Conservation (phyloP, 495 filamentous ascomycete genomes). For the Talaromyces ruber region DNA sequence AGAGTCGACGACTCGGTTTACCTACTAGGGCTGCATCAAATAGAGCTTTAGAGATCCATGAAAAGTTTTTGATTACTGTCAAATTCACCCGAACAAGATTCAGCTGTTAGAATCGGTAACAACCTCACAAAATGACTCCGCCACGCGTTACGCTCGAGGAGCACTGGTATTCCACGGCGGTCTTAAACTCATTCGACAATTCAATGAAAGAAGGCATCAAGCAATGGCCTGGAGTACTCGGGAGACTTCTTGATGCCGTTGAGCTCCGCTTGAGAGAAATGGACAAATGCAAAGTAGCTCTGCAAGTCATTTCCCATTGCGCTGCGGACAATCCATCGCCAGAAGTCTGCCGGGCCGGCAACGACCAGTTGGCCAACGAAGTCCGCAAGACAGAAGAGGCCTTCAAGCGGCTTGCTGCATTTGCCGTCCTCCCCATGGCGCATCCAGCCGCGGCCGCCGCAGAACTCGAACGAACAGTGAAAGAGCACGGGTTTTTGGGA, state of each 20-base stretch:
- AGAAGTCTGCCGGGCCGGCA: conserved; percentile 28
- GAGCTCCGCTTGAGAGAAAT: conserved; percentile 37
- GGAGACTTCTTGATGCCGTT: conserved; percentile 16
- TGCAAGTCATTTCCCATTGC: conserved; percentile 44
- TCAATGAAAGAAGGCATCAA: conserved; percentile 8
- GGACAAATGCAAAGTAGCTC: conserved; percentile 32
- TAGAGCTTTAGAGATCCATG: too few relatives aligned
- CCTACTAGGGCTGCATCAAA: too few relatives aligned
- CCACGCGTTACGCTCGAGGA: conserved; percentile 3
- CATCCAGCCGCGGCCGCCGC: conserved; percentile 29
- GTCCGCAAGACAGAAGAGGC: conserved; percentile 17
- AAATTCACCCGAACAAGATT: too few relatives aligned
- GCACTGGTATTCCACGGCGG: not conserved
- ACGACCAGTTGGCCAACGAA: conserved; percentile 38
- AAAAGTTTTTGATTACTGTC: too few relatives aligned
- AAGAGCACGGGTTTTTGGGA: conserved; percentile 41
- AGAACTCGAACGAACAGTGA: conserved; percentile 36
- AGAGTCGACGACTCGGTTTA: too few relatives aligned
- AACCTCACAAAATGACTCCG: too few relatives aligned
- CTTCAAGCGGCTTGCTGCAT: conserved; percentile 38
- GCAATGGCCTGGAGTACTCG: conserved; percentile 14
- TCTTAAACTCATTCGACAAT: conserved; percentile 1
- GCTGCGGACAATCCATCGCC: conserved; percentile 16
- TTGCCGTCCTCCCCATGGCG: conserved; percentile 39
- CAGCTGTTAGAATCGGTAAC: too few relatives aligned